These are phyloP conservation scores for Fusarium sp. DNA, from an alignment of 2,329 filamentous ascomycete genomes.

Conservation along the genomic window DNA sequence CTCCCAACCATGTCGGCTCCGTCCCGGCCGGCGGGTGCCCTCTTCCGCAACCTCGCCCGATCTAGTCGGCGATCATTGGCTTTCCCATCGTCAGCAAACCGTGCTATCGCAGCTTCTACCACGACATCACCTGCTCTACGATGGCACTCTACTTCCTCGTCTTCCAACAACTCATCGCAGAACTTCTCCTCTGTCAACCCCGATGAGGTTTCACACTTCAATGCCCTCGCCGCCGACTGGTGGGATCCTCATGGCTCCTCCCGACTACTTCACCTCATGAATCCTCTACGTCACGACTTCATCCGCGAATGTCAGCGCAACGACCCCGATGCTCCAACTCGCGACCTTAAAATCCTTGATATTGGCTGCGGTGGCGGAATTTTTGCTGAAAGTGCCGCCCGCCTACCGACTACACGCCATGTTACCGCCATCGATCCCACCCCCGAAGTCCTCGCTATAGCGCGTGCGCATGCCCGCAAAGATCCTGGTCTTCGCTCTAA, in stretches of 20 bases:
- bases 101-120: slow-evolving; percentile 3
- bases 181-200: slow-evolving; percentile 80
- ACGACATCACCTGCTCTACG: slow-evolving; percentile 11
- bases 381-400: slow-evolving; percentile 88
- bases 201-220: slow-evolving; percentile 93
- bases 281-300: slow-evolving; percentile 94
- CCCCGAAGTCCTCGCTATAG: slow-evolving; percentile 77
- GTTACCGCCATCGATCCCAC: slow-evolving; percentile 85
- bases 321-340: slow-evolving; percentile 54
- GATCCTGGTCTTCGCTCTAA: slow-evolving; percentile 75
- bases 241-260: slow-evolving; percentile 97
- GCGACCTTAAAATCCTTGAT: slow-evolving; percentile 78
- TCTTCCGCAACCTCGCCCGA: slow-evolving; percentile 38
- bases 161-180: slow-evolving; percentile 29
- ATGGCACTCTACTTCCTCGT: slow-evolving; percentile 38
- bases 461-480: slow-evolving; percentile 76
- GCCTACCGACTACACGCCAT: slow-evolving; percentile 68
- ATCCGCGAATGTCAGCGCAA: slow-evolving; percentile 76
- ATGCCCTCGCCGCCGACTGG: slow-evolving; percentile 91
- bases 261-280: slow-evolving; percentile 95
- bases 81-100: slow-evolving; percentile 9
- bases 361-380: slow-evolving; percentile 97
- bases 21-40: slow-evolving; percentile 37
- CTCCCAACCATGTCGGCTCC: slow-evolving; percentile 41
- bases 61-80: slow-evolving; percentile 16